phyloP scores from a whole-genome alignment of 805 yeast species.

The Kluyveromyces nonfermentans region DNA sequence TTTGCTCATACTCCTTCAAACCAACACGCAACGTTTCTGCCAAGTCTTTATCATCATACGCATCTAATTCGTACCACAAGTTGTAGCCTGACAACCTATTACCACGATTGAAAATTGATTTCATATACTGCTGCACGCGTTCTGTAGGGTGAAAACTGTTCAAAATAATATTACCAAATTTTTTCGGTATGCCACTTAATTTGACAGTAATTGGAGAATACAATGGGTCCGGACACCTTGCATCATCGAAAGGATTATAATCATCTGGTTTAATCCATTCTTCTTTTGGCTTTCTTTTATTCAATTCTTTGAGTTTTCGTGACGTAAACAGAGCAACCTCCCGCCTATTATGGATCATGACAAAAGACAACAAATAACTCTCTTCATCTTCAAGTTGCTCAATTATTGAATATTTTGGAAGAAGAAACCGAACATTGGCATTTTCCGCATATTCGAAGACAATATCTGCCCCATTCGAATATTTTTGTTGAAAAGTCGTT shows the following conservation, averaged over 20 bases:
- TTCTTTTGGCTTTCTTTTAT: slow-evolving; percentile 16
- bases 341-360: slow-evolving; percentile 24
- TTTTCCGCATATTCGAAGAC: slow-evolving; percentile 81
- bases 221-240: slow-evolving; percentile 31
- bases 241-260: slow-evolving; percentile 23
- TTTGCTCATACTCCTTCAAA: slow-evolving; percentile 44
- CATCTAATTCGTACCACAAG: slow-evolving; percentile 81
- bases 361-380: slow-evolving; percentile 26
- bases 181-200: slow-evolving; percentile 53
- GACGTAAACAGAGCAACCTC: slow-evolving; percentile 17
- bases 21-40: slow-evolving; percentile 57
- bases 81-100: slow-evolving; percentile 49
- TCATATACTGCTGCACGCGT: slow-evolving; percentile 54
- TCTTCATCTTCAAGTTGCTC: slow-evolving; percentile 36
- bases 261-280: slow-evolving; percentile 8
- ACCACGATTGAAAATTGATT: slow-evolving; percentile 48
- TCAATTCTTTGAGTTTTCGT: background rate
- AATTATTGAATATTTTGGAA: slow-evolving; percentile 70
- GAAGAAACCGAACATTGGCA: slow-evolving; percentile 57
- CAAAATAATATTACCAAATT: slow-evolving; percentile 52
- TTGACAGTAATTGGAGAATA: slow-evolving; percentile 59
- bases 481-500: slow-evolving; percentile 71
- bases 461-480: slow-evolving; percentile 57
- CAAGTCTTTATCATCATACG: slow-evolving; percentile 53
- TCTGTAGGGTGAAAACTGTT: slow-evolving; percentile 55